Percentiles rank a stretch among this genome's conserved stretches.
Evolutionary conservation across 306 rosid genomes (phyloP).

Genomic region (Rubus idaeus): DNA sequence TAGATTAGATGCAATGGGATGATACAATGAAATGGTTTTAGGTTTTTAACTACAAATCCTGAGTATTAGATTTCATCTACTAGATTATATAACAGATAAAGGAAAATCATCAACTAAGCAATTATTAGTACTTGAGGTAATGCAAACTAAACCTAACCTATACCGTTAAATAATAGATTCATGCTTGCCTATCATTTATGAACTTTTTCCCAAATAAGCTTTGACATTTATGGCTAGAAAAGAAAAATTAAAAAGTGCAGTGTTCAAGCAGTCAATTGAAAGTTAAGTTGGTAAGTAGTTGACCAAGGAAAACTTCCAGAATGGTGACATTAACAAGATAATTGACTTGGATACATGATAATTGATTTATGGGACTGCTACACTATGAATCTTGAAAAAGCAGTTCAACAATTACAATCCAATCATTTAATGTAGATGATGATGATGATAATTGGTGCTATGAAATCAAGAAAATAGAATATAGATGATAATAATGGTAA

Average conservation of each 20-base stretch:
- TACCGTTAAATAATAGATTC: not conserved
- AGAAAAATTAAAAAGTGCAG: not conserved
- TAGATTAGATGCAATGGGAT: not conserved
- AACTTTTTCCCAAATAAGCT: not conserved
- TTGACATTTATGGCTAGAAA: not conserved
- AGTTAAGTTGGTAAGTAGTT: not conserved
- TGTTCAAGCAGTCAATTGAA: not conserved
- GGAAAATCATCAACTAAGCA: not conserved
- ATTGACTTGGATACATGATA: not conserved
- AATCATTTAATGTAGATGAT: not conserved
- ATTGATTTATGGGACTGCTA: not conserved
- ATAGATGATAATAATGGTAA: not conserved
- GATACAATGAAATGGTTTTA: not conserved
- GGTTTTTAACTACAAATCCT: not conserved
- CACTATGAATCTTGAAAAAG: not conserved
- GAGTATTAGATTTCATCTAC: not conserved
- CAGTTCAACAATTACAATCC: not conserved
- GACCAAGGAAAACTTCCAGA: not conserved
- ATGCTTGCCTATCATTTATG: not conserved
- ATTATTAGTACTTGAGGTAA: not conserved
- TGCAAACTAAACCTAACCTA: not conserved
- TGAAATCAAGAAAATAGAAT: not conserved
- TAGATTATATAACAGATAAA: not conserved
- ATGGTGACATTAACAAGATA: constrained; percentile 1
- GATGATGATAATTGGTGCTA: not conserved